phyloP scores from a whole-genome alignment of 352 stramenopile genomes.

The Pythium sukuiense region DNA sequence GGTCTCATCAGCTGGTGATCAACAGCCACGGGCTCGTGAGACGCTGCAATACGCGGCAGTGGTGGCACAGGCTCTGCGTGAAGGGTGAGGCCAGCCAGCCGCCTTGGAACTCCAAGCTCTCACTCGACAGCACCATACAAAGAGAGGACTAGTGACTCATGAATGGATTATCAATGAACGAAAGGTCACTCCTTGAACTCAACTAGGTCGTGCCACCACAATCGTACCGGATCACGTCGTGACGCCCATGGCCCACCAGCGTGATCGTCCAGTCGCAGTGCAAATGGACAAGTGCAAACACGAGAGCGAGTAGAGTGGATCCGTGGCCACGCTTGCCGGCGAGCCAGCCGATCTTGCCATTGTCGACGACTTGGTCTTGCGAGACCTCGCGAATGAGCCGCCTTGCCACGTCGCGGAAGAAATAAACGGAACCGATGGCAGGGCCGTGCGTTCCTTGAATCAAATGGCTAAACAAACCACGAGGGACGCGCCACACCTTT shows the following conservation, averaged over 20 bases:
- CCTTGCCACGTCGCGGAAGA: no score
- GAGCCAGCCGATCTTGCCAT: not conserved
- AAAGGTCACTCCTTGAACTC: no score
- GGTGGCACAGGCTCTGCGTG: conserved; percentile 30
- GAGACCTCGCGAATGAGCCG: no score
- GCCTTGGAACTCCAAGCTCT: no score
- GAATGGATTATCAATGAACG: no score
- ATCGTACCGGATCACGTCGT: not conserved
- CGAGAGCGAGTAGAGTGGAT: not conserved
- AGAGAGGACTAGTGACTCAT: no score
- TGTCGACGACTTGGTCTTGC: not conserved
- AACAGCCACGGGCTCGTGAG: conserved; percentile 32
- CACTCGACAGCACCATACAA: no score
- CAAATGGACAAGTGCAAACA: not conserved
- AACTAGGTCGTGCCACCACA: not conserved
- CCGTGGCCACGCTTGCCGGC: not conserved
- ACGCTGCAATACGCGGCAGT: conserved; percentile 48
- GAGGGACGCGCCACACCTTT: no score
- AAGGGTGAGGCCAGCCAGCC: no score
- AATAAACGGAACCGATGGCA: no score
- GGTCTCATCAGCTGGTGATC: conserved; percentile 33
- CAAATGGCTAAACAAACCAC: no score
- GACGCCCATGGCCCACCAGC: not conserved
- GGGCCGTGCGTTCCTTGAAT: no score
- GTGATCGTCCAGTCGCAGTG: not conserved